These are phyloP conservation scores for Pichia norvegensis DNA, from an alignment of 1,139 yeast genomes.

Conservation along the genomic window DNA sequence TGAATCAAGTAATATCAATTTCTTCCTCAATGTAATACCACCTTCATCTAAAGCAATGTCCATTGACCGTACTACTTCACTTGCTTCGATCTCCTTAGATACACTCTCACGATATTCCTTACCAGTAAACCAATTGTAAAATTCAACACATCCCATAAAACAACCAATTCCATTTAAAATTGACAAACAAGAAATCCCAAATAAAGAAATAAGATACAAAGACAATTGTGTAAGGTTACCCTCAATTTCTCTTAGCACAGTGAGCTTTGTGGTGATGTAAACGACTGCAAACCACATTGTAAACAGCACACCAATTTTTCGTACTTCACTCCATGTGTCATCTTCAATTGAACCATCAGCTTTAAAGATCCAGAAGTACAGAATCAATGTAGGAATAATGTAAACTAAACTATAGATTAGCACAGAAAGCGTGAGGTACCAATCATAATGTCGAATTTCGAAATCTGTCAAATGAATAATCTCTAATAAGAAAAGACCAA, in stretches of 20 bases:
- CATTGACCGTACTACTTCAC: slow-evolving; percentile 16
- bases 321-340: slow-evolving; percentile 1
- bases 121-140: slow-evolving; percentile 15
- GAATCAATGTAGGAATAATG: slow-evolving; percentile 22
- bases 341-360: background rate
- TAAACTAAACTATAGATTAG: slow-evolving; percentile 21
- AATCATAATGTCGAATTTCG: slow-evolving; percentile 18
- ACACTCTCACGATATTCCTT: slow-evolving; percentile 8
- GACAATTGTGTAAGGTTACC: slow-evolving; percentile 19
- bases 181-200: slow-evolving; percentile 45
- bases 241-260: slow-evolving; percentile 2
- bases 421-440: slow-evolving; percentile 22
- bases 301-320: background rate
- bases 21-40: slow-evolving; percentile 1
- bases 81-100: slow-evolving; percentile 12
- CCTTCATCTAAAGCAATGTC: background rate
- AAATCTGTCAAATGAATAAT: slow-evolving; percentile 18
- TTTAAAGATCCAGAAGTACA: slow-evolving; percentile 10
- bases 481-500: slow-evolving; percentile 24
- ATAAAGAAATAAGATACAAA: slow-evolving; percentile 39
- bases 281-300: slow-evolving; percentile 16
- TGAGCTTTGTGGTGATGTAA: slow-evolving; percentile 5
- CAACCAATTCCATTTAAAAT: slow-evolving; percentile 48
- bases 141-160: slow-evolving; percentile 34
- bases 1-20: slow-evolving; percentile 9